Conservation (phyloP, 805 yeast genomes). For the Saturnispora ahearnii region DNA sequence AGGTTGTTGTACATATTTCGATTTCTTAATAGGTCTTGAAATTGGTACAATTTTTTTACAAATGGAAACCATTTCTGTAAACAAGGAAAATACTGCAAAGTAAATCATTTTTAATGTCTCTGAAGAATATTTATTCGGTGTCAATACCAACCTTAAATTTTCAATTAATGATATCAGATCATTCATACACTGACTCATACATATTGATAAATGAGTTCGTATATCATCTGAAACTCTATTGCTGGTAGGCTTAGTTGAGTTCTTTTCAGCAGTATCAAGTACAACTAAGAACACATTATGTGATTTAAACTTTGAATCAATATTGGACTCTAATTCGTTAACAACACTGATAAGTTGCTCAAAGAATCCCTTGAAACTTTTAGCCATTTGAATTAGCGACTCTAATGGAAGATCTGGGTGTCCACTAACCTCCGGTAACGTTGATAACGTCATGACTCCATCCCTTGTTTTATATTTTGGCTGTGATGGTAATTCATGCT, state of each 20-base stretch:
- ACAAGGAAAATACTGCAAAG: conserved; percentile 22
- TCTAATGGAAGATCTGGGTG: conserved; percentile 8
- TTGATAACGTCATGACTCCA: conserved; percentile 8
- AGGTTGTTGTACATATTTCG: neutral
- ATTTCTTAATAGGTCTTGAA: neutral
- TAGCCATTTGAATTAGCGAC: conserved; percentile 15
- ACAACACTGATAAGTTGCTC: conserved; percentile 15
- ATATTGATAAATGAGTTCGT: conserved; percentile 13
- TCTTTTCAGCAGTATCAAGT: conserved; percentile 17
- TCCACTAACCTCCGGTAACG: conserved; percentile 4
- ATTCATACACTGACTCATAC: conserved; percentile 16
- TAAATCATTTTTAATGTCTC: conserved; percentile 21
- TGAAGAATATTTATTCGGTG: conserved; percentile 4
- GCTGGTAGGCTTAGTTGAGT: conserved; percentile 11
- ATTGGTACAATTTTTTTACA: conserved; percentile 22
- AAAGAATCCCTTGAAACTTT: conserved; percentile 19
- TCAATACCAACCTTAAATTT: conserved; percentile 12
- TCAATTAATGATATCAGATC: conserved; percentile 18
- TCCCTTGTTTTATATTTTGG: conserved; percentile 7
- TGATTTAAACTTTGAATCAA: conserved; percentile 12
- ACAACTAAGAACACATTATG: conserved; percentile 14
- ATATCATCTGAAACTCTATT: conserved; percentile 11
- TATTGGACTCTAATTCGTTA: conserved; percentile 13
- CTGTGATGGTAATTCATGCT: conserved; percentile 3
- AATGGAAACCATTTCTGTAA: conserved; percentile 21